These are phyloP conservation scores for Cladosporium sp. DNA, from an alignment of 2,329 filamentous ascomycete species.

Conservation along the genomic window DNA sequence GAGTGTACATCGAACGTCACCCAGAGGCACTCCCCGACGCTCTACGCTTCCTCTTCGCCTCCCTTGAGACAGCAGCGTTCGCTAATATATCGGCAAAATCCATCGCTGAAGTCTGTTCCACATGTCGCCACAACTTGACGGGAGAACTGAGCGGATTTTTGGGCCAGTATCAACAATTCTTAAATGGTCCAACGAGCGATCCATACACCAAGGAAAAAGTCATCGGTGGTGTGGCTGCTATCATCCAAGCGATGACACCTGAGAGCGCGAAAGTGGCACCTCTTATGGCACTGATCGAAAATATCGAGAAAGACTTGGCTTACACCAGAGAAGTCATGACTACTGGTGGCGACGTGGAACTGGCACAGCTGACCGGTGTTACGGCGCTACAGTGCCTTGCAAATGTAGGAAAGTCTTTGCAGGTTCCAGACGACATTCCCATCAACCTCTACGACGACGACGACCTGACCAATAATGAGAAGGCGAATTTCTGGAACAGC, in stretches of 20 bases:
- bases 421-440: constrained; percentile 61
- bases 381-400: constrained; percentile 64
- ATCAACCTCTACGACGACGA: constrained; percentile 62
- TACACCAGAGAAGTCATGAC: constrained; percentile 29
- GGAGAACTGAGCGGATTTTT: constrained; percentile 66
- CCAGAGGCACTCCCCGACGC: constrained; percentile 63
- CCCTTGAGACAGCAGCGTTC: constrained; percentile 56
- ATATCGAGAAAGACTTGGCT: constrained; percentile 49
- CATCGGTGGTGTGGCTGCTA: constrained; percentile 67
- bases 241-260: constrained; percentile 67
- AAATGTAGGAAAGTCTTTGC: constrained; percentile 67
- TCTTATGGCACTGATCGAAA: constrained; percentile 48
- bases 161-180: constrained; percentile 64
- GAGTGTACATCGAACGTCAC: constrained; percentile 71
- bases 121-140: constrained; percentile 66
- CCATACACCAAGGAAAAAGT: constrained; percentile 68
- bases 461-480: constrained; percentile 20
- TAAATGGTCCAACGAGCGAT: constrained; percentile 58
- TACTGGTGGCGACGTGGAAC: constrained; percentile 34
- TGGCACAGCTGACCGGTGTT: constrained; percentile 41
- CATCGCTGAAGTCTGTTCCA: constrained; percentile 69
- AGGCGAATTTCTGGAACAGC: constrained; percentile 44
- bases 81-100: constrained; percentile 69
- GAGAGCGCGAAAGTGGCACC: constrained; percentile 52
- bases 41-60: constrained; percentile 69